Evolutionary conservation across 495 filamentous ascomycete genomes (phyloP), one percentile per base, ranked within the genome.

Genomic region (Aspergillus olivimuriae): DNA sequence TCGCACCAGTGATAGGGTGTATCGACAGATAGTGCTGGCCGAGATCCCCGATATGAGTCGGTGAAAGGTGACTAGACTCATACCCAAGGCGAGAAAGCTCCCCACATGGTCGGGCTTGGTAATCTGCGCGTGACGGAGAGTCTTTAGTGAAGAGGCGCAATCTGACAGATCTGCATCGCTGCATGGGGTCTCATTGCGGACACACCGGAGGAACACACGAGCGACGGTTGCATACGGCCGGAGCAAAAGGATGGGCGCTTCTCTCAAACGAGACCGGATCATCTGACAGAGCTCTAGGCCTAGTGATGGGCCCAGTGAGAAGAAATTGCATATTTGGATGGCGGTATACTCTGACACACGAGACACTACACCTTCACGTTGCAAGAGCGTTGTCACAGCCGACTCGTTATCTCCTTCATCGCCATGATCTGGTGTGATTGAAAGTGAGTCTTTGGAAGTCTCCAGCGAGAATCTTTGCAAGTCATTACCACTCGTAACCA

Each of bases 21-120:
- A 38, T 40, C 44, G 35, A 21, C 44, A 46, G 21, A 46, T 46
- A 1, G 34, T 39, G 28, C 44, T 39, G 7, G 44, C 44, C 12
- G 44, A 46, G 10, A 46, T 32, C 2, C 44, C 44, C 28, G 44
- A 46, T 33, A 46, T 40, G 10, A 46, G 15, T 11, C 44, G 44
- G 24, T 46, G 44, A 16, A 46, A 46, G 3, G 35, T 22, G 12
- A 46, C 24, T 22, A 46, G 26, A 14, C 44, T 39, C 16, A 38
- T 33, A 6, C 44, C 44, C 19, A 46, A 23, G 20, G 44, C 26
- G 15, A 46, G 17, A 21, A 46, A 15, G 12, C 26, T 20, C 23
- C 44, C 34, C 11, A 31, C 44, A 32, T 46, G 23, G 14, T 46
- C 44, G 4, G 44, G 14, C 16, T 40, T 46, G 23, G 35, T 46